Base-by-base conservation (phyloP, 2,329 filamentous ascomycete species). In the Colletotrichum sp. region DNA sequence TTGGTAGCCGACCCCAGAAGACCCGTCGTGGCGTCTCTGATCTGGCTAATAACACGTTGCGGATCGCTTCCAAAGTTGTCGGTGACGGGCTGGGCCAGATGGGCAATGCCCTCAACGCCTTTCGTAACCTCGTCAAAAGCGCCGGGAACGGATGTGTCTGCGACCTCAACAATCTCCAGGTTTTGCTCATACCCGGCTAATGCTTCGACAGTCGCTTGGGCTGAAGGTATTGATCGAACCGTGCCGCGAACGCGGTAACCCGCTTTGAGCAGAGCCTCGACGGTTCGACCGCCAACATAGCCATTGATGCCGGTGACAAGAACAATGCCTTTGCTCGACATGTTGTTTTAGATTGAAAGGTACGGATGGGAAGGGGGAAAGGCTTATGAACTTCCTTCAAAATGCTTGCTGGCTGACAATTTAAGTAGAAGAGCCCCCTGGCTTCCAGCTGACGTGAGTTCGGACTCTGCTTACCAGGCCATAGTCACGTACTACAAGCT, bases 241-340 rank as follows among this genome's bases (percentile, higher is more conserved):
- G 83, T 82, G 52, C 82, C 83, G 6, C 83, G 80, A 26, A 84
- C 81, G 10, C 77, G 76, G 77, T 82, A 84, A 4, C 83, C 83
- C 12, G 80, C 79, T n/a, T 78, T 48, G 4, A 84, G 78, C 26
- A 84, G 80, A 18, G 78, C 77, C 12, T 80, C 77, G 6, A 80
- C 79, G 9, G 83, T 80, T 34, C 80, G 79, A 3, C 78, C 78
- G 21, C 77, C 83, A 59, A 84, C 83, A 75, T 81, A 84, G 77
- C 83, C 83, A 70, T 83, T 84, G 68, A 83, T 80, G 26, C 83
- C 83, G 6, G 82, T 83, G 24, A 84, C 77, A 21, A 82, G 80
- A 43, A 83, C 43, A 6, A 52, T 52, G 12, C 43, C 43, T 21
- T 52, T 52, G 43, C n/a, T 52, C 43, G n/a, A 13, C n/a, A 52